phyloP scores from a whole-genome alignment of 345 rosid genomes.

The Salix caprea region DNA sequence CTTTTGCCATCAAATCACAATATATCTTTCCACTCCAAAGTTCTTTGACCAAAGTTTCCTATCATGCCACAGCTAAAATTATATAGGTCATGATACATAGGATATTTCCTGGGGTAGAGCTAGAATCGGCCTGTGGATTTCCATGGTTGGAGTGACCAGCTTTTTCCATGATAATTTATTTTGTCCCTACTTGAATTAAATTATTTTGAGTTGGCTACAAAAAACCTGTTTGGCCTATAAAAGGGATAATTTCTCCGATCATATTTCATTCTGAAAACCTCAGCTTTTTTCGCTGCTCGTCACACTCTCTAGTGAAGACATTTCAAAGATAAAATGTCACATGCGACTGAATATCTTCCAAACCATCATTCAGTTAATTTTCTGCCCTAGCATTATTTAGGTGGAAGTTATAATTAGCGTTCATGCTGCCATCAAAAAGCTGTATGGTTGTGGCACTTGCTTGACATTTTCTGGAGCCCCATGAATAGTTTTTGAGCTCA shows the following conservation, averaged over 20 bases:
- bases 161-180: background rate
- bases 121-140: background rate
- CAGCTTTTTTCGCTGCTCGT: no score
- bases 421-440: no score
- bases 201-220: background rate
- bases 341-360: background rate
- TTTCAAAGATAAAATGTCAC: background rate
- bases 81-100: background rate
- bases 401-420: no score
- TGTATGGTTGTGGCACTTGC: no score
- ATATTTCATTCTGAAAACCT: no score
- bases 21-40: background rate
- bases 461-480: no score
- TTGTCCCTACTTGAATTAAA: background rate
- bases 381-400: no score
- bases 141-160: background rate
- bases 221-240: background rate
- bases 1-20: slow-evolving; percentile 10
- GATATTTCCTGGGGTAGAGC: background rate
- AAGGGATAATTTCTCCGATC: background rate
- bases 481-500: no score
- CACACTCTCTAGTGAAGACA: background rate
- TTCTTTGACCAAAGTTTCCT: slow-evolving; percentile 20
- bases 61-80: slow-evolving; percentile 8
- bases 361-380: no score